phyloP scores from a whole-genome alignment of 495 filamentous ascomycete genomes.

The Penicillium daleae region DNA sequence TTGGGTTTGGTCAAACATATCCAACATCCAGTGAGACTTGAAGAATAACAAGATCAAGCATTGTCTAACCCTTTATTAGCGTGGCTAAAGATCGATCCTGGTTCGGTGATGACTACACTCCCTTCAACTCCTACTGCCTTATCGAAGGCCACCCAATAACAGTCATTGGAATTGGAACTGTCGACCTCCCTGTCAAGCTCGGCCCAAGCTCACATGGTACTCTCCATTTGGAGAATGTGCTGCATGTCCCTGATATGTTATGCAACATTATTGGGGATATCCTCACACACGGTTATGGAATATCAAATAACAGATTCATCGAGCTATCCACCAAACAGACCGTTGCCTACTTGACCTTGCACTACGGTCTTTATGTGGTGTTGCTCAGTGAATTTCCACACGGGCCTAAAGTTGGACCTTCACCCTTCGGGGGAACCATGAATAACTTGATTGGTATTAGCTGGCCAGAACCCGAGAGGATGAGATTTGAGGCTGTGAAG shows the following conservation, averaged over 20 bases:
- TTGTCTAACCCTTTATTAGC: neutral
- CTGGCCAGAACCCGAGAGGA: neutral
- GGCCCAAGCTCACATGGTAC: neutral
- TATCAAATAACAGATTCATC: neutral
- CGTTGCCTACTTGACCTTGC: neutral
- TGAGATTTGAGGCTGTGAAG: neutral
- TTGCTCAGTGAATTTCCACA: neutral
- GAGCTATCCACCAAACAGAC: neutral
- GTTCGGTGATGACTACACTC: neutral
- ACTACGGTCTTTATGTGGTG: neutral
- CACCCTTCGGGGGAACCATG: neutral
- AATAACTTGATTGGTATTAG: neutral
- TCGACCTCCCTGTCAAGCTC: neutral
- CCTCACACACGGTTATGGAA: neutral
- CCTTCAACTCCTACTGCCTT: neutral
- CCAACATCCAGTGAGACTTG: neutral
- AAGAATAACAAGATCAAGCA: neutral
- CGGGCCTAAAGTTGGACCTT: neutral
- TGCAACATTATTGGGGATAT: neutral
- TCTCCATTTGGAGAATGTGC: neutral
- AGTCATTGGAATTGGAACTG: neutral
- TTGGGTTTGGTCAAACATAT: neutral
- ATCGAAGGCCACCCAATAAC: neutral
- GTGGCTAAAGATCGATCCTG: neutral
- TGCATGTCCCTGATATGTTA: neutral